A percentile compares a stretch with the other conserved stretches of the same genome.
These are phyloP conservation scores for Trichophyton rubrum DNA, from an alignment of 2,329 filamentous ascomycete genomes.

Conservation along the genomic window DNA sequence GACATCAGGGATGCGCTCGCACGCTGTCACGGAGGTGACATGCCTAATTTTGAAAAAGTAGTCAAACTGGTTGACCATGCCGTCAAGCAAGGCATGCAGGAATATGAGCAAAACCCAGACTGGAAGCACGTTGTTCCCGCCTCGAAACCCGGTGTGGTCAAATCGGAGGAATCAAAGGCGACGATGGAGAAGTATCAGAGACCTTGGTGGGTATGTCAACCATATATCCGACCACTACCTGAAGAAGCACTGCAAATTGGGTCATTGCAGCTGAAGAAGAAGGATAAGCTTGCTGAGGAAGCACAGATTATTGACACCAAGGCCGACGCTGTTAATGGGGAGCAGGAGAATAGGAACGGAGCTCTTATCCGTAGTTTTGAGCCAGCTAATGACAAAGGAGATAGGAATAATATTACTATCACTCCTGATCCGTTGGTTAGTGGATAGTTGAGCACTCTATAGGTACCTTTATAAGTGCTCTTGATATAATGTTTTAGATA, in stretches of 20 bases:
- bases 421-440: conserved; percentile 1
- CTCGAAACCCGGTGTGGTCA: conserved; percentile 13
- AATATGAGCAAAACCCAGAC: conserved; percentile 43
- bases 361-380: not conserved
- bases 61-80: conserved; percentile 61
- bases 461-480: no score
- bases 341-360: not conserved
- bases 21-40: conserved; percentile 53
- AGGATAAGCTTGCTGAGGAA: conserved; percentile 25
- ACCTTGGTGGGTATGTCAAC: conserved; percentile 84
- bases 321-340: not conserved
- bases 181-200: conserved; percentile 62
- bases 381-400: not conserved
- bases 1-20: conserved; percentile 78
- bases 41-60: conserved; percentile 64
- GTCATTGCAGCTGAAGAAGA: conserved; percentile 61
- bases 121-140: conserved; percentile 18
- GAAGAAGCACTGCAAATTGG: conserved; percentile 78
- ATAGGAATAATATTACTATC: not conserved
- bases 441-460: no score
- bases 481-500: no score
- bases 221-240: conserved; percentile 73
- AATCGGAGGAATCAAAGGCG: conserved; percentile 36
- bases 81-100: conserved; percentile 58
- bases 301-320: not conserved